Conservation (phyloP, 345 rosid species). For the Salix koriyanagi region DNA sequence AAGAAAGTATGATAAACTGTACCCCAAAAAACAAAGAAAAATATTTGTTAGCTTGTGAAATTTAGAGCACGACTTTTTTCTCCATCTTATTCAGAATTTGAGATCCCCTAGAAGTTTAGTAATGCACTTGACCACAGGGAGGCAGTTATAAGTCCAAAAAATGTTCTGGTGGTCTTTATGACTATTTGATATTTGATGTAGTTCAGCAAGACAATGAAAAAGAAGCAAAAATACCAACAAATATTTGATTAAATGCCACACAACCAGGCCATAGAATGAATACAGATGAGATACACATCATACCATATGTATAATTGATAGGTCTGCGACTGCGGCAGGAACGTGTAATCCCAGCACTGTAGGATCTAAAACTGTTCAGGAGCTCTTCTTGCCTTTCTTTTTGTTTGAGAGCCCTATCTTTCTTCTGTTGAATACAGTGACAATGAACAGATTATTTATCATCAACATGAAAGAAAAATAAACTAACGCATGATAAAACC, state of each 20-base stretch:
- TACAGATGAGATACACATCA: slow-evolving; percentile 11
- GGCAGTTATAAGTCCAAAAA: background rate
- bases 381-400: slow-evolving; percentile 54
- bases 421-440: slow-evolving; percentile 43
- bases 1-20: background rate
- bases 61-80: background rate
- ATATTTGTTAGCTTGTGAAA: background rate
- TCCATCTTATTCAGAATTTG: background rate
- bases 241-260: background rate
- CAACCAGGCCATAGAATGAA: slow-evolving; percentile 3
- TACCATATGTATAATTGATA: slow-evolving; percentile 71
- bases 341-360: slow-evolving; percentile 38
- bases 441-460: background rate
- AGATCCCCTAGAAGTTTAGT: background rate
- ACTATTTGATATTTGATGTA: background rate
- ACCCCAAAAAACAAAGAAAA: background rate
- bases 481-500: background rate
- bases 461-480: background rate
- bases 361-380: slow-evolving; percentile 34
- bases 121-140: background rate
- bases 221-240: background rate
- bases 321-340: slow-evolving; percentile 62
- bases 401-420: slow-evolving; percentile 55
- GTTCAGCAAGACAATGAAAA: background rate
- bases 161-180: background rate